Percentiles rank a stretch among this genome's conserved stretches.
These are phyloP conservation scores for Neonectria coccinea DNA, from an alignment of 2,329 filamentous ascomycete genomes.

Conservation along the genomic window DNA sequence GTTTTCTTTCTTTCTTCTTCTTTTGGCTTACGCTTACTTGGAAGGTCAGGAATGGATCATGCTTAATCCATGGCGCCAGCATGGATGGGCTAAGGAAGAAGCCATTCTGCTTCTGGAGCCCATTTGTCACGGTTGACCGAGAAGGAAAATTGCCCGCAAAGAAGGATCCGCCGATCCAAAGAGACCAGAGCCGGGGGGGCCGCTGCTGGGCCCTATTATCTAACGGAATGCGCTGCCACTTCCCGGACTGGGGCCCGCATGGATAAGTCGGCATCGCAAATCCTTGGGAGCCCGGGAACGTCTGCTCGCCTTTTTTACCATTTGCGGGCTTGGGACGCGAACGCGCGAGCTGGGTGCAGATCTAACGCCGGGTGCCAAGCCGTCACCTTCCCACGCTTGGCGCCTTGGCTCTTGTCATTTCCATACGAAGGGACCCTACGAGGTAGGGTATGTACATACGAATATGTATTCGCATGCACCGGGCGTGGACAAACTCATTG, in stretches of 20 bases:
- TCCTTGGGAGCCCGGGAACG: conserved; percentile 19
- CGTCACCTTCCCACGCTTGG: conserved; percentile 9
- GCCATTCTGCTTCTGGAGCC: background rate
- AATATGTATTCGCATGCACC: too few species aligned
- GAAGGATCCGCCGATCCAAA: conserved; percentile 31
- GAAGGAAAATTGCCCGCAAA: conserved; percentile 7
- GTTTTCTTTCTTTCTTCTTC: background rate
- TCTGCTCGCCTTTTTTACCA: conserved; percentile 16
- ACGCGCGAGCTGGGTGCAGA: conserved; percentile 19
- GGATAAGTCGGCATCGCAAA: conserved; percentile 45
- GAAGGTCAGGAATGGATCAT: conserved; percentile 22
- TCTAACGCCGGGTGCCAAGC: conserved; percentile 29
- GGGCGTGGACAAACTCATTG: too few species aligned
- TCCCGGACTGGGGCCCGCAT: conserved; percentile 36
- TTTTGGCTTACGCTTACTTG: conserved; percentile 25
- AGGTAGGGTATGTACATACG: too few species aligned
- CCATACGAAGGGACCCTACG: too few species aligned
- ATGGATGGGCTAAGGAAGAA: background rate
- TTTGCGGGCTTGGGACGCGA: conserved; percentile 24
- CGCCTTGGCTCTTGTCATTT: conserved; percentile 7
- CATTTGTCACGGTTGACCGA: conserved; percentile 43
- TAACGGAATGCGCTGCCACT: conserved; percentile 47
- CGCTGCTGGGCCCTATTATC: conserved; percentile 41
- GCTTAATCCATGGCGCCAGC: conserved; percentile 14
- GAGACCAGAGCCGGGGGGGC: conserved; percentile 7